Percentiles rank a stretch among this genome's conserved stretches.
These are phyloP conservation scores for Lepidium campestre DNA, from an alignment of 441 rosid species.

Conservation along the genomic window DNA sequence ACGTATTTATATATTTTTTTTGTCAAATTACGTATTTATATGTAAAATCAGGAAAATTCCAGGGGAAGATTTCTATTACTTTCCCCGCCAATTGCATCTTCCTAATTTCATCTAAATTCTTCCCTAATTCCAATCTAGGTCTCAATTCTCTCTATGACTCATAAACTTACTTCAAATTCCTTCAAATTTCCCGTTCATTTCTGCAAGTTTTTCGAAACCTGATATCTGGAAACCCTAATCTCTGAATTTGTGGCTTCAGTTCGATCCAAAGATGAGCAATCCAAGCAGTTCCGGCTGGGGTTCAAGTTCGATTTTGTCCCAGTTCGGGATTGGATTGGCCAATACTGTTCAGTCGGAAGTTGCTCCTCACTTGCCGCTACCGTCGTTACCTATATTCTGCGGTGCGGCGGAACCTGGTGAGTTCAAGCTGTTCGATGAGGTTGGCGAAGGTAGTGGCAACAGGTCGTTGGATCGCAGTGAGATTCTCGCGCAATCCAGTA, in stretches of 20 bases:
- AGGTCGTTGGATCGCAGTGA: constrained; percentile 63
- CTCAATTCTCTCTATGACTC: constrained; percentile 32
- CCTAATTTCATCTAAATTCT: constrained; percentile 2
- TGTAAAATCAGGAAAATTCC: constrained; percentile 14
- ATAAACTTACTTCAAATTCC: constrained; percentile 29
- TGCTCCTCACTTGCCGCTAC: constrained; percentile 84
- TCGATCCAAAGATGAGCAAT: constrained; percentile 50
- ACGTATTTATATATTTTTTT: not conserved
- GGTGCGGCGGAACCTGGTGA: constrained; percentile 71
- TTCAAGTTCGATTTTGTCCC: constrained; percentile 31
- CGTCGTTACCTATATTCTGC: constrained; percentile 79
- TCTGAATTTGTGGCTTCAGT: constrained; percentile 21
- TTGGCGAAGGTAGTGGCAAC: constrained; percentile 18
- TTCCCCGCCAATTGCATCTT: constrained; percentile 67
- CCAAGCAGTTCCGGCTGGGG: constrained; percentile 39
- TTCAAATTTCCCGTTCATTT: constrained; percentile 19
- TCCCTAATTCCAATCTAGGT: constrained; percentile 43
- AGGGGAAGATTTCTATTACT: constrained; percentile 22
- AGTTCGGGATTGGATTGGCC: constrained; percentile 75
- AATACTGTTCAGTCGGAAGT: constrained; percentile 92
- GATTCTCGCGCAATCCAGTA: constrained; percentile 58
- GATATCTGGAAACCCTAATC: constrained; percentile 28
- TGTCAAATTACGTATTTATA: not conserved
- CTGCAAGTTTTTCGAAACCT: constrained; percentile 14
- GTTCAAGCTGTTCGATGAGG: constrained; percentile 63